A percentile compares a stretch with the other conserved stretches of the same genome.
Evolutionary conservation across 371 early-diverging fungal species (phyloP).

Genomic region (Hamiltosporidium tvaerminnensis): DNA sequence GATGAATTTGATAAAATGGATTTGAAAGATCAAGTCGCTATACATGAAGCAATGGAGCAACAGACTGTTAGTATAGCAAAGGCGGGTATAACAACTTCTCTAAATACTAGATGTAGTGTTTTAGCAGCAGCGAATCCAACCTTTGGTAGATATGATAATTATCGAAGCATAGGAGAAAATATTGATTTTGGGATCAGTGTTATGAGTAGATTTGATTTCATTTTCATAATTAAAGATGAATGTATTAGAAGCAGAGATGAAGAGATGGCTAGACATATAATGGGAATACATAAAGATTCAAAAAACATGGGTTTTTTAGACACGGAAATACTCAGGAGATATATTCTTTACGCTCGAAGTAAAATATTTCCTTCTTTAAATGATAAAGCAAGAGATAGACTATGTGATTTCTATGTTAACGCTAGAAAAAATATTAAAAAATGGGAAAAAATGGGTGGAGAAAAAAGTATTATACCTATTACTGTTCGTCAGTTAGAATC

Average conservation of each 20-base stretch:
- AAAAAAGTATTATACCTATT: constrained; percentile 79
- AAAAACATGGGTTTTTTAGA: not conserved
- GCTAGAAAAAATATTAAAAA: constrained; percentile 70
- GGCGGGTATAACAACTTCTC: constrained; percentile 96
- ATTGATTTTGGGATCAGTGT: constrained; percentile 98
- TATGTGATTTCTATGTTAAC: constrained; percentile 77
- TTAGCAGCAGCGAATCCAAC: constrained; percentile 99
- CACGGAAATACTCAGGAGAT: constrained; percentile 33
- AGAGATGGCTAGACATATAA: constrained; percentile 51
- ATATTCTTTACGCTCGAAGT: constrained; percentile 46
- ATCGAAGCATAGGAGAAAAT: constrained; percentile 56
- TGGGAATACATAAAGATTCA: not conserved
- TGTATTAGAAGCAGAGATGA: constrained; percentile 65
- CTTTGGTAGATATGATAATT: constrained; percentile 54
- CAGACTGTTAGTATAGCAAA: constrained; percentile 99
- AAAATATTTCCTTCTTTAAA: constrained; percentile 43
- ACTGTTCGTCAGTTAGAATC: constrained; percentile 96
- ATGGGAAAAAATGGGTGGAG: constrained; percentile 60
- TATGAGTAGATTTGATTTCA: constrained; percentile 82
- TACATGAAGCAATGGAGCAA: constrained; percentile 99
- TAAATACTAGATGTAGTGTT: constrained; percentile 89
- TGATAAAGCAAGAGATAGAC: constrained; percentile 45
- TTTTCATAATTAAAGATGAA: constrained; percentile 80
- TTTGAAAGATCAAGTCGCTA: constrained; percentile 94
- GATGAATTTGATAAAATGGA: constrained; percentile 99